A percentile compares a stretch with the other conserved stretches of the same genome.
phyloP scores from a whole-genome alignment of 228 moss, liverwort and hornwort species.

The Sphagnum magellanicum region DNA sequence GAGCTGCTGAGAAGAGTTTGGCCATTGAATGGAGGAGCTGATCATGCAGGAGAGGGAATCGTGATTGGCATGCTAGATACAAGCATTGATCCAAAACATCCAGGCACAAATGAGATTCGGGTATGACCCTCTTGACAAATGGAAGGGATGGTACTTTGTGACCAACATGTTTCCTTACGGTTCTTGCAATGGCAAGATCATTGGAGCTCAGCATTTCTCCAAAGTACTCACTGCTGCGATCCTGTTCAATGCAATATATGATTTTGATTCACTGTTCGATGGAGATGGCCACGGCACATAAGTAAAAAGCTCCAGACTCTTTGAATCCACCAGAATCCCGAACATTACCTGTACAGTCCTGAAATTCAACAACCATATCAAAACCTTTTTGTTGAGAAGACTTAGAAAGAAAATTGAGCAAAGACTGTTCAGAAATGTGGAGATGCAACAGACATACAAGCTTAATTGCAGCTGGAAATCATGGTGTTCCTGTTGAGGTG shows the following conservation, averaged over 20 bases:
- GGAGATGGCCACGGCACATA: slow-evolving; percentile 95
- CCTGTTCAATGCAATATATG: slow-evolving; percentile 69
- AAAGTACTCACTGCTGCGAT: slow-evolving; percentile 64
- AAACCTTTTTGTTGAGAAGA: too few relatives aligned
- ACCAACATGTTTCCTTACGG: slow-evolving; percentile 53
- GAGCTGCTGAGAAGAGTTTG: slow-evolving; percentile 66
- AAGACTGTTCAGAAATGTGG: too few relatives aligned
- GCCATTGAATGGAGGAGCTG: slow-evolving; percentile 55
- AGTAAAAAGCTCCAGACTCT: slow-evolving; percentile 6
- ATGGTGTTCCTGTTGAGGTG: slow-evolving; percentile 66
- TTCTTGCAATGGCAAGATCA: slow-evolving; percentile 74
- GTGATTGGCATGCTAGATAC: slow-evolving; percentile 86
- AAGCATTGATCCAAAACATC: slow-evolving; percentile 75
- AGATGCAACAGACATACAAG: slow-evolving; percentile 63
- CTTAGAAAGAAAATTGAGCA: too few relatives aligned
- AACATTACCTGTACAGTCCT: too few relatives aligned
- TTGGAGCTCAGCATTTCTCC: slow-evolving; percentile 80
- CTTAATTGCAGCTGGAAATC: slow-evolving; percentile 76
- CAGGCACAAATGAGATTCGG: slow-evolving; percentile 36
- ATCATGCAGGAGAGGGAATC: slow-evolving; percentile 68
- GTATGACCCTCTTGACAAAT: slow-evolving; percentile 36
- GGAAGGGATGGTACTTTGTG: slow-evolving; percentile 49
- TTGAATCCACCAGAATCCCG: neutral
- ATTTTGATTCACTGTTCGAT: slow-evolving; percentile 78
- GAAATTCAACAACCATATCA: too few relatives aligned